phyloP scores from a whole-genome alignment of 495 filamentous ascomycete species.

The Penicillium riverlandense region DNA sequence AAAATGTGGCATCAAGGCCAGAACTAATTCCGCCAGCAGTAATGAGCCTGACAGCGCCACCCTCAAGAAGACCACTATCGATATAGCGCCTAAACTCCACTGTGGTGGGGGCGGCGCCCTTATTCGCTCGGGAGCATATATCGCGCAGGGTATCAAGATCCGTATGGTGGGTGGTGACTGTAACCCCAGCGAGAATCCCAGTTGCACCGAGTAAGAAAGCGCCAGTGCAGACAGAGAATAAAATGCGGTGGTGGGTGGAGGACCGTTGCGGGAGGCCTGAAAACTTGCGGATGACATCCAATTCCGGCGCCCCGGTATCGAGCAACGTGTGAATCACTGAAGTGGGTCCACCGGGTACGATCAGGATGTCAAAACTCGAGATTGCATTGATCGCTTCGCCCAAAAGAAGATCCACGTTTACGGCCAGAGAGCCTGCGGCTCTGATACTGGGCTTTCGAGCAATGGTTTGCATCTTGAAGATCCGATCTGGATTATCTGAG shows the following conservation, averaged over 20 bases:
- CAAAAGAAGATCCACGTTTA: slow-evolving; percentile 19
- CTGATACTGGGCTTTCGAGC: slow-evolving; percentile 27
- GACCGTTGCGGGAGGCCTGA: slow-evolving; percentile 10
- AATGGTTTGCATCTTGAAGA: slow-evolving; percentile 25
- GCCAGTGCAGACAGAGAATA: slow-evolving; percentile 72
- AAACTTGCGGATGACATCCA: slow-evolving; percentile 25
- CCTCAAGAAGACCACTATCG: slow-evolving; percentile 54
- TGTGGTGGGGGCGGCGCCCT: slow-evolving; percentile 51
- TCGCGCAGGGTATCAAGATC: slow-evolving; percentile 63
- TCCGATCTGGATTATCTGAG: slow-evolving; percentile 15
- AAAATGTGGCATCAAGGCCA: slow-evolving; percentile 71
- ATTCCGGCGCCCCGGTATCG: slow-evolving; percentile 12
- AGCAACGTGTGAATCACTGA: slow-evolving; percentile 15
- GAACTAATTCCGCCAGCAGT: slow-evolving; percentile 69
- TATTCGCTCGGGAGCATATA: slow-evolving; percentile 38
- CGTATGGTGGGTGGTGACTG: slow-evolving; percentile 64
- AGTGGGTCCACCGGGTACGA: slow-evolving; percentile 49
- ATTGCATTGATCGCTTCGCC: slow-evolving; percentile 59
- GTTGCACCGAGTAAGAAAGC: slow-evolving; percentile 63
- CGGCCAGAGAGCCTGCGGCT: slow-evolving; percentile 13
- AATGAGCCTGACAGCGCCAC: slow-evolving; percentile 66
- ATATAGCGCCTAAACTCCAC: slow-evolving; percentile 74
- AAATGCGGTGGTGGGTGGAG: slow-evolving; percentile 33
- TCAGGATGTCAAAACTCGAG: slow-evolving; percentile 61
- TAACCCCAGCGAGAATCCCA: slow-evolving; percentile 64